Evolutionary conservation across 257 asterid genomes (phyloP), one percentile per base, ranked within the genome.

Genomic region (Plantago major): DNA sequence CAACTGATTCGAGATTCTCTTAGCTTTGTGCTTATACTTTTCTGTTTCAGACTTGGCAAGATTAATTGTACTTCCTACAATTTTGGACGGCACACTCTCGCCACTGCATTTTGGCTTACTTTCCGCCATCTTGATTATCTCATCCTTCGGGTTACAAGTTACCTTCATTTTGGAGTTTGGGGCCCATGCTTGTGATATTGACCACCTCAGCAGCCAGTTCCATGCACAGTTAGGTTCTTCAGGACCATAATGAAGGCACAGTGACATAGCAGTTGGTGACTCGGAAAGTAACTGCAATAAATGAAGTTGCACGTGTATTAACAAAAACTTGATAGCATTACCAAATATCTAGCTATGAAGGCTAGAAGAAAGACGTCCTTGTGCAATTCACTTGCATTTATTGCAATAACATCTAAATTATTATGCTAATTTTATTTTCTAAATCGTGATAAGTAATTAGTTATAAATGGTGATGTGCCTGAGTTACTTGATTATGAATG

Each of bases 161-260:
- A 58, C 57, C 50, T 72, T 74, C 12, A 26, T 67, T 70, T 62
- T 60, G 42, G 71, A 44, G 46, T 44, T 47, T 43, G 74, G 69
- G 43, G 50, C 69, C 85, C 88, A 78, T 66, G 74, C 60, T 57
- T 68, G 78, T 50, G 77, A 74, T 38, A 44, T 38, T 42, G 90
- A 76, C 94, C 94, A 85, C 13, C 94, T 80, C 55, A 60, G 64
- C 46, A 85, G 74, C 94, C 94, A 85, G 60, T 62, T 45, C 81
- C 82, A 71, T 45, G 82, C 73, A 58, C 86, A 76, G 67, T 82
- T 83, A 64, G 79, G 78, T 28, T 85, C 87, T 54, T 55, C 81
- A 17, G 70, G 70, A 63, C 62, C 72, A 73, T 69, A 80, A 30
- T 78, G 82, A 59, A 85, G 73, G 62, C 54, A 55, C 28, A 82